Evolutionary conservation across 2,329 filamentous ascomycete species (phyloP).

Genomic region (Venturia carpophila): DNA sequence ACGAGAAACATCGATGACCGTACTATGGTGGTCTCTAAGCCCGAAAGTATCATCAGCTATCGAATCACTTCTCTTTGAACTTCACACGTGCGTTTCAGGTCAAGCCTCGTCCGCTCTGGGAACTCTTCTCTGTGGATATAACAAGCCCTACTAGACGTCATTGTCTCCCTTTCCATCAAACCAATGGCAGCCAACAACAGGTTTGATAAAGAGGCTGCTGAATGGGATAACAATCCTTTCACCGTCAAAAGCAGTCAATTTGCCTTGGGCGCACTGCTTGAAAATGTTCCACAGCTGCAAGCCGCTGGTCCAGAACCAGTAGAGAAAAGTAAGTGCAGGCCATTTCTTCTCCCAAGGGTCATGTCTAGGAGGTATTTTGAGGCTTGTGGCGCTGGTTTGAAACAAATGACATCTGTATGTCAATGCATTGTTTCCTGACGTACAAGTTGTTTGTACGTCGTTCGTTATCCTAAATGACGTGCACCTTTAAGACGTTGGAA

Average conservation of each 20-base stretch:
- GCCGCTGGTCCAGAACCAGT: neutral
- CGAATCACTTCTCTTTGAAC: neutral
- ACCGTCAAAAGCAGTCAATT: constrained; percentile 39
- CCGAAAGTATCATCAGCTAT: neutral
- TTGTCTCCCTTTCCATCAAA: neutral
- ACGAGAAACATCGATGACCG: neutral
- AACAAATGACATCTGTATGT: neutral
- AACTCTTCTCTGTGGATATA: neutral
- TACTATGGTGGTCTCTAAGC: neutral
- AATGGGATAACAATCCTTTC: constrained; percentile 48
- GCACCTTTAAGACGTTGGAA: neutral
- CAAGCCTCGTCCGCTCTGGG: neutral
- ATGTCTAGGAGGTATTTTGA: neutral
- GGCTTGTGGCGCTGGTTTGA: neutral
- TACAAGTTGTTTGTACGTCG: neutral
- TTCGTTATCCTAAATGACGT: neutral
- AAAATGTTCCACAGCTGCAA: constrained; percentile 30
- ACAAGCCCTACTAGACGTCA: neutral
- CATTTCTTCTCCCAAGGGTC: constrained; percentile 21
- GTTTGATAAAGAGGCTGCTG: constrained; percentile 48
- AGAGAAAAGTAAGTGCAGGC: neutral
- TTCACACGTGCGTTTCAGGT: neutral
- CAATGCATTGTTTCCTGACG: neutral
- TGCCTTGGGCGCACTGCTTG: constrained; percentile 41
- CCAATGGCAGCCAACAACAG: constrained; percentile 25